Conservation (phyloP, 164 flowering plant genomes). For the Magnolia sinica region DNA sequence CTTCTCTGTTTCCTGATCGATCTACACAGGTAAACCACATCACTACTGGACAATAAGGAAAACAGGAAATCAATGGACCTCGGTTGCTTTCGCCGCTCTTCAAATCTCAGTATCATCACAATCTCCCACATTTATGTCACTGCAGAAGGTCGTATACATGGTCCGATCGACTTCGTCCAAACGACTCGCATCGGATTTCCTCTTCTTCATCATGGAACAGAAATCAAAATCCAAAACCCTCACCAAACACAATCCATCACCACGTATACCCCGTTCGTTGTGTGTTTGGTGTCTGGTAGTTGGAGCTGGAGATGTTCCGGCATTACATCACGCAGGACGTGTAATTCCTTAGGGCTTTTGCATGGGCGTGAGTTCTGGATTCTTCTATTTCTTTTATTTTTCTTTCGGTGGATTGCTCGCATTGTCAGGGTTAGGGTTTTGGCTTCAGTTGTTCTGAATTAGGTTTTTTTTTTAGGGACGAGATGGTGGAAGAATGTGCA, state of each 20-base stretch:
- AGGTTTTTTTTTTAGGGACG: conserved; percentile 37
- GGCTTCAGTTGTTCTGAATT: neutral
- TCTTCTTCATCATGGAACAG: conserved; percentile 63
- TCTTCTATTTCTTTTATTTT: neutral
- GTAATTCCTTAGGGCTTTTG: conserved; percentile 74
- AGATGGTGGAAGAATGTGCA: conserved; percentile 81
- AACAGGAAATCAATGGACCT: too few species aligned
- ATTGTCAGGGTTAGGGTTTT: neutral
- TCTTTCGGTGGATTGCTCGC: neutral
- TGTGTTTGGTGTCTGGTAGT: conserved; percentile 71
- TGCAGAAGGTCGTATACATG: conserved; percentile 69
- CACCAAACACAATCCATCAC: conserved; percentile 23
- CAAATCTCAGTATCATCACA: too few species aligned
- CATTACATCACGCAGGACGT: conserved; percentile 76
- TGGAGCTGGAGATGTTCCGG: conserved; percentile 57
- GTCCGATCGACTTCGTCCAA: conserved; percentile 81
- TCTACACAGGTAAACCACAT: too few species aligned
- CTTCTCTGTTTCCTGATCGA: too few species aligned
- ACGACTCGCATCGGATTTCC: conserved; percentile 66
- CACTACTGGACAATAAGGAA: too few species aligned
- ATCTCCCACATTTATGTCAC: conserved; percentile 12
- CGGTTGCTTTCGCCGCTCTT: too few species aligned
- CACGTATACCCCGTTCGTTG: conserved; percentile 64
- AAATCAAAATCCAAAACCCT: neutral
- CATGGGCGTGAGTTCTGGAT: conserved; percentile 60